Conservation (phyloP, 768 basidiomycete genomes). For the Leccinum truebloodii region DNA sequence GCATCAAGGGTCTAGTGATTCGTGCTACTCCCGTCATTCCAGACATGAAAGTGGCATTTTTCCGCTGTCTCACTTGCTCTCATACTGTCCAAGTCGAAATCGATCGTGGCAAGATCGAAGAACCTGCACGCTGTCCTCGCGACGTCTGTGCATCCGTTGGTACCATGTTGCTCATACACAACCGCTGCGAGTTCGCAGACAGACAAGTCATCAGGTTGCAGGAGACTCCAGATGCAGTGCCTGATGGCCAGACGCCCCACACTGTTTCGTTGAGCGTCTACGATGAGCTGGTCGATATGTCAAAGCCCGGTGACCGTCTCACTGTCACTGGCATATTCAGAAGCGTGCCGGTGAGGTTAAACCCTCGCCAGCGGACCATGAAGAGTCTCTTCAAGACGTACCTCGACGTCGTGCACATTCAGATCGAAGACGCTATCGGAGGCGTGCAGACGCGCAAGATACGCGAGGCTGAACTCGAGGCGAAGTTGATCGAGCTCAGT, state of each 20-base stretch:
- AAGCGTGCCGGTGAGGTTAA: conserved; percentile 92
- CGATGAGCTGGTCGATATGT: conserved; percentile 95
- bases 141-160: conserved; percentile 89
- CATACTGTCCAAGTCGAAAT: conserved; percentile 98
- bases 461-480: conserved; percentile 73
- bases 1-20: conserved; percentile 95
- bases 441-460: conserved; percentile 37
- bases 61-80: conserved; percentile 92
- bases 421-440: conserved; percentile 50
- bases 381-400: conserved; percentile 98
- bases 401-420: conserved; percentile 92
- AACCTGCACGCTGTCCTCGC: conserved; percentile 88
- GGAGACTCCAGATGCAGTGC: conserved; percentile 97
- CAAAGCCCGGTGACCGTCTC: conserved; percentile 94
- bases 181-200: conserved; percentile 95
- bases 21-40: conserved; percentile 97
- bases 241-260: conserved; percentile 97
- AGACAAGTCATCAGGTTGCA: conserved; percentile 94
- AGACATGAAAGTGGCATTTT: conserved; percentile 99
- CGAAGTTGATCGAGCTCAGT: conserved; percentile 72
- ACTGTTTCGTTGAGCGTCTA: conserved; percentile 98
- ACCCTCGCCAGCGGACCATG: conserved; percentile 86
- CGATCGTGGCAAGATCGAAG: conserved; percentile 96
- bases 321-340: conserved; percentile 92
- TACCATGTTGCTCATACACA: conserved; percentile 94